These are phyloP conservation scores for Rhizophora apiculata DNA, from an alignment of 345 rosid species.

Conservation along the genomic window DNA sequence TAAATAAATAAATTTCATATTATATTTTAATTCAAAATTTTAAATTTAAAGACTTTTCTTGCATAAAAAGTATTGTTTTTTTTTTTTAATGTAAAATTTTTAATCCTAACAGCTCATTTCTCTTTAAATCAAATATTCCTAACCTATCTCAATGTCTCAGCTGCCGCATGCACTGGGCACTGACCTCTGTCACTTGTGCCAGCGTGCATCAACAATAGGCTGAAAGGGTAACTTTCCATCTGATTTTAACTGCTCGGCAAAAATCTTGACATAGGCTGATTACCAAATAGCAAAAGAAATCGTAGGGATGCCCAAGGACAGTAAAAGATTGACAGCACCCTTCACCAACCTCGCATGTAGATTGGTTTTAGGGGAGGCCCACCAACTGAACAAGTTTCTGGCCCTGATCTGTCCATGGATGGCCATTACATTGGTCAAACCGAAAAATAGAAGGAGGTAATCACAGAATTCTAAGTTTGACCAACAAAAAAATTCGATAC, in stretches of 20 bases:
- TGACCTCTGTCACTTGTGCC: neutral
- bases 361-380: slow-evolving; percentile 37
- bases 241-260: neutral
- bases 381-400: slow-evolving; percentile 32
- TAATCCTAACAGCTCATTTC: neutral
- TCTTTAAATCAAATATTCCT: slow-evolving; percentile 5
- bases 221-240: neutral
- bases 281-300: neutral
- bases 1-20: too few species aligned
- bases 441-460: too few species aligned
- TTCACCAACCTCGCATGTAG: slow-evolving; percentile 52
- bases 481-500: too few species aligned
- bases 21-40: too few species aligned
- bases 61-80: too few species aligned
- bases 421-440: slow-evolving; percentile 16
- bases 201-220: too few species aligned
- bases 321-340: slow-evolving; percentile 44
- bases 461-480: too few species aligned
- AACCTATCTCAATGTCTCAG: neutral
- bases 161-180: too few species aligned
- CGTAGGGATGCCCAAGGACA: slow-evolving; percentile 11
- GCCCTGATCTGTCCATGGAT: slow-evolving; percentile 31
- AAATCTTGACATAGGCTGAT: neutral
- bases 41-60: too few species aligned
- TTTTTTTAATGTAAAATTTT: too few species aligned